These are phyloP conservation scores for Hypholoma fasciculare DNA, from an alignment of 768 basidiomycete genomes.

Conservation along the genomic window DNA sequence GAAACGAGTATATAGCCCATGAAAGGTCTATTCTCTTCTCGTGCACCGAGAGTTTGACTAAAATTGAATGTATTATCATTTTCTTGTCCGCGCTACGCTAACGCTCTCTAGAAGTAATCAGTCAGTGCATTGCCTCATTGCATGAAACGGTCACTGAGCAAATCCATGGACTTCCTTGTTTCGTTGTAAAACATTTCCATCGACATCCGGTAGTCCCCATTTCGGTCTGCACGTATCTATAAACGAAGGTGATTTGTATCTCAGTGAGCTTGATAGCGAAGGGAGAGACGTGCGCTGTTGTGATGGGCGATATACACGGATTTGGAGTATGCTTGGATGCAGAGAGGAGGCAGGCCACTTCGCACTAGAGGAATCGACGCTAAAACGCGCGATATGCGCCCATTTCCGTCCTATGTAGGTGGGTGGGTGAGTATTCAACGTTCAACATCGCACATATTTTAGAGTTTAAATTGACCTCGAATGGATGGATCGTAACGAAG, in stretches of 20 bases:
- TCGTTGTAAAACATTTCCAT: conserved; percentile 2
- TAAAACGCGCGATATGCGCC: conserved; percentile 15
- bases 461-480: conserved; percentile 8
- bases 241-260: background rate
- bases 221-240: conserved; percentile 6
- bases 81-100: too few species aligned
- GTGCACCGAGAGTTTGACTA: too few species aligned
- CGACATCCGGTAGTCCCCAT: conserved; percentile 6
- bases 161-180: background rate
- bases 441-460: background rate
- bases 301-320: background rate
- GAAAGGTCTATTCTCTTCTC: too few species aligned
- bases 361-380: conserved; percentile 16
- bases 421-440: background rate
- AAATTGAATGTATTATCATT: too few species aligned
- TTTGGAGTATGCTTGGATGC: conserved; percentile 1
- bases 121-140: too few species aligned
- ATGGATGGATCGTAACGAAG: conserved; percentile 18
- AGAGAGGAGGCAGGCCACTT: conserved; percentile 12
- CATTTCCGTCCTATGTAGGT: conserved; percentile 16
- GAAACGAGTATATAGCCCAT: too few species aligned
- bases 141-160: background rate
- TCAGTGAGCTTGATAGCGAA: background rate
- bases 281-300: background rate
- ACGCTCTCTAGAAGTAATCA: too few species aligned